Base-by-base conservation (phyloP, 306 rosid species). In the Hippophae rhamnoides region DNA sequence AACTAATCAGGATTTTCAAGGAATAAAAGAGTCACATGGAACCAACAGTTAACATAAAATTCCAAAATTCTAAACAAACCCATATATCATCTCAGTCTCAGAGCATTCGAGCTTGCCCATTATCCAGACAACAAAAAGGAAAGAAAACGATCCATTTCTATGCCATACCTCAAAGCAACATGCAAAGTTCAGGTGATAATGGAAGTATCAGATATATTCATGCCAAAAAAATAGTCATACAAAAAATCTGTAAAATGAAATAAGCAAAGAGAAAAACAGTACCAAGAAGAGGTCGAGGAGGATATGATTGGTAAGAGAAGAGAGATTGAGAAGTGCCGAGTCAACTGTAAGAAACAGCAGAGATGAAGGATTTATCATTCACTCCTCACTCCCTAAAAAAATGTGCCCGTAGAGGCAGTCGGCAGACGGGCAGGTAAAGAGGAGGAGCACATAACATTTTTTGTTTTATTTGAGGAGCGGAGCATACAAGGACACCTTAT, bases 361-460 rank as follows among this genome's bases (percentile, higher is more conserved):
- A 41, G 99, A 86, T 58, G 99, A 90, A 68, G 95, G 95, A 62
- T 84, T 75, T 80, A 82, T 84, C 97, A 89, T 80, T 82, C 95
- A 87, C 63, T 72, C 61, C 60, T 61, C 61, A 47, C 25, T 42
- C 45, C 13, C 38, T 31, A 31, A 31, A 31, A 31, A 31, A 0
- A 5, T 2, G 38, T 31, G 38, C 4, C 38, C 38, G 0, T 3
- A 31, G 38, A 31, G 38, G 38, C 38, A 31, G 4, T 31, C 38
- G 3, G 38, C 38, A 31, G 38, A 2, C 38, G 38, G 38, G 38
- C 38, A 1, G 38, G 38, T 31, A 18, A 18, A 18, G 23, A 18
- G 23, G 38, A 3, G 38, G 38, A 31, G 38, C 38, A 4, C 3
- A 2, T 31, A 2, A 2, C 38, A 2, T 2, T 2, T 31, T 31